These are phyloP conservation scores for Irpex sp. DNA, from an alignment of 1,284 basidiomycete species.

Conservation along the genomic window DNA sequence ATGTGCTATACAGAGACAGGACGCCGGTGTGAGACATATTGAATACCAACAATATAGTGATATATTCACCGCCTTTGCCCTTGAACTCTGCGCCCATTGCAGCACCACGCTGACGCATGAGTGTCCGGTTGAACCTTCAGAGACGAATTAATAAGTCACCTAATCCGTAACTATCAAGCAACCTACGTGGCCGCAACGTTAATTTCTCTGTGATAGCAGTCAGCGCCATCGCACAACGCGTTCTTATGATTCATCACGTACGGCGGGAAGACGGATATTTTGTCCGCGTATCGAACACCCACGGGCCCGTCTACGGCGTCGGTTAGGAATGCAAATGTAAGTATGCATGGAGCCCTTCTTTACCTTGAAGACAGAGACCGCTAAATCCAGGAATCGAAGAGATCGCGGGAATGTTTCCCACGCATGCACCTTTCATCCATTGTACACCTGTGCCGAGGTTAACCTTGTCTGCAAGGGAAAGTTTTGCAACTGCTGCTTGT, in stretches of 20 bases:
- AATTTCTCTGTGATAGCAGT: slow-evolving; percentile 41
- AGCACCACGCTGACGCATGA: slow-evolving; percentile 54
- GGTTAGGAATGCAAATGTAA: slow-evolving; percentile 19
- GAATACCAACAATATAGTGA: slow-evolving; percentile 35
- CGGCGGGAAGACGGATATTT: slow-evolving; percentile 64
- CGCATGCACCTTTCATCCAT: slow-evolving; percentile 49
- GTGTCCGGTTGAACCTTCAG: slow-evolving; percentile 51
- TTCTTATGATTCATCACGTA: slow-evolving; percentile 21
- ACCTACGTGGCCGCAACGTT: slow-evolving; percentile 59
- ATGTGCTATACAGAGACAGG: neutral
- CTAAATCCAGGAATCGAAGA: slow-evolving; percentile 51
- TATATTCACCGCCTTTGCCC: slow-evolving; percentile 48
- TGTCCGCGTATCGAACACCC: slow-evolving; percentile 59
- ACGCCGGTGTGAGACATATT: neutral
- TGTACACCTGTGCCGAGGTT: slow-evolving; percentile 47
- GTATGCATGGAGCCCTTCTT: slow-evolving; percentile 30
- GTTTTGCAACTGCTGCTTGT: slow-evolving; percentile 38
- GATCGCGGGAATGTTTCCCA: slow-evolving; percentile 64
- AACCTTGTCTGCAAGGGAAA: slow-evolving; percentile 50
- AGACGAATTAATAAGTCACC: neutral
- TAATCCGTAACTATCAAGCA: slow-evolving; percentile 22
- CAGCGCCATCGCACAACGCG: neutral
- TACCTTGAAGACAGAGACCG: slow-evolving; percentile 62
- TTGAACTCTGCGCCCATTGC: slow-evolving; percentile 65
- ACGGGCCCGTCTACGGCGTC: slow-evolving; percentile 38